These are phyloP conservation scores for Eryngium alpinum DNA, from an alignment of 140 eudicot species.

Conservation along the genomic window DNA sequence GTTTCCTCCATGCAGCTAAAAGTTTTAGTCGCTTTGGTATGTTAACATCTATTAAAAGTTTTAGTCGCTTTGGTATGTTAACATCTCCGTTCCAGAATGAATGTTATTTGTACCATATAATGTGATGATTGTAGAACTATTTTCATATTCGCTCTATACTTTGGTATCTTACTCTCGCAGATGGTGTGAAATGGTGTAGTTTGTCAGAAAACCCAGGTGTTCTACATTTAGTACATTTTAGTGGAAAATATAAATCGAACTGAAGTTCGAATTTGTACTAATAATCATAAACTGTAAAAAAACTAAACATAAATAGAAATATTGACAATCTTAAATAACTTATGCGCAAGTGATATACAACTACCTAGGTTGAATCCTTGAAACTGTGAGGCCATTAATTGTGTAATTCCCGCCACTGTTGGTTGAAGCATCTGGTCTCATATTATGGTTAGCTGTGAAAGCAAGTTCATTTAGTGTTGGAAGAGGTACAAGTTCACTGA, in stretches of 20 bases:
- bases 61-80: not conserved
- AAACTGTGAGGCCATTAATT: conserved; percentile 15
- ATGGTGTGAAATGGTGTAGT: not conserved
- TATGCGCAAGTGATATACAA: not conserved
- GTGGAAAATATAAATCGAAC: not conserved
- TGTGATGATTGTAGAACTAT: not conserved
- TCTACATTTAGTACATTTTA: not conserved
- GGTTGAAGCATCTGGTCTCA: not conserved
- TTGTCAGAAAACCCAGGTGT: not conserved
- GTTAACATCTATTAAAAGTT: not conserved
- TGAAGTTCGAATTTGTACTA: not conserved
- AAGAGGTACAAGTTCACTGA: conserved; percentile 9
- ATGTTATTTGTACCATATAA: not conserved
- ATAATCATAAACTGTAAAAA: not conserved
- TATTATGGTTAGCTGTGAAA: conserved; percentile 2
- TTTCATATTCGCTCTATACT: not conserved
- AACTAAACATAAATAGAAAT: too few relatives aligned
- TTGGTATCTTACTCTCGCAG: not conserved
- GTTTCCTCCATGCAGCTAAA: not conserved
- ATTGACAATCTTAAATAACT: too few relatives aligned
- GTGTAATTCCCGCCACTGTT: not conserved
- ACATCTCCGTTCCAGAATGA: conserved; percentile 10
- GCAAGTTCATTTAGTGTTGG: conserved; percentile 23
- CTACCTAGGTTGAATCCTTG: conserved; percentile 12
- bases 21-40: not conserved